Evolutionary conservation across 192 early-diverging fungal genomes (phyloP).

Genomic region (Linnemannia zychae): DNA sequence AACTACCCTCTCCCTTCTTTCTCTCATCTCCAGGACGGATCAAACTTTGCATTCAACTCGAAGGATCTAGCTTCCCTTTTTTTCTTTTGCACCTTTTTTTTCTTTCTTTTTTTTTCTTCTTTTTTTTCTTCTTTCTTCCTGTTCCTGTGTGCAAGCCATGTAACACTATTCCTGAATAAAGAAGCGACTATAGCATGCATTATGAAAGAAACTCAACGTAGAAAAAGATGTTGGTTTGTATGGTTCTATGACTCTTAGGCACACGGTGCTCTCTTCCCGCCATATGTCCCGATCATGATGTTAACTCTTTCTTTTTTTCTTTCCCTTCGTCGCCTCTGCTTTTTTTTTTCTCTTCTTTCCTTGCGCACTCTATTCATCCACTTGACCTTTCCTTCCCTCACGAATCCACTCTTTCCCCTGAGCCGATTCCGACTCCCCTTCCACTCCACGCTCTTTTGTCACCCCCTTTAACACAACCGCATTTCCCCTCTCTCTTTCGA

Average conservation of each 20-base stretch:
- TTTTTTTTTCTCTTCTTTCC: background rate
- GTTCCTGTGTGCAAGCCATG: no score
- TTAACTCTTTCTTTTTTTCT: background rate
- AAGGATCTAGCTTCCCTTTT: constrained; percentile 16
- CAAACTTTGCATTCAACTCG: constrained; percentile 52
- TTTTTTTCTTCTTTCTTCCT: background rate
- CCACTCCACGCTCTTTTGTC: background rate
- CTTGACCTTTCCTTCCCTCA: background rate
- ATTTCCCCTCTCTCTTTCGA: background rate
- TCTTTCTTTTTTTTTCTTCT: background rate
- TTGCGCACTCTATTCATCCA: background rate
- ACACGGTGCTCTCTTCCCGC: background rate
- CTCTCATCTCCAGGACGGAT: constrained; percentile 7
- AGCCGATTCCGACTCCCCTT: background rate
- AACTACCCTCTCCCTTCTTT: background rate
- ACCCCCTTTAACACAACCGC: background rate
- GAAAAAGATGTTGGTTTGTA: no score
- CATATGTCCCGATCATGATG: background rate
- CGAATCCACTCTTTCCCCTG: background rate
- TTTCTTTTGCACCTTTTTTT: constrained; percentile 6
- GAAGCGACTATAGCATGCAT: background rate
- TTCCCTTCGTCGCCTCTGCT: background rate
- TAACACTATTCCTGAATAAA: background rate
- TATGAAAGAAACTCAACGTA: no score
- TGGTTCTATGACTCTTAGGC: no score